Base-by-base conservation (phyloP, 139 green algal species). In the Trebouxia sp. region DNA sequence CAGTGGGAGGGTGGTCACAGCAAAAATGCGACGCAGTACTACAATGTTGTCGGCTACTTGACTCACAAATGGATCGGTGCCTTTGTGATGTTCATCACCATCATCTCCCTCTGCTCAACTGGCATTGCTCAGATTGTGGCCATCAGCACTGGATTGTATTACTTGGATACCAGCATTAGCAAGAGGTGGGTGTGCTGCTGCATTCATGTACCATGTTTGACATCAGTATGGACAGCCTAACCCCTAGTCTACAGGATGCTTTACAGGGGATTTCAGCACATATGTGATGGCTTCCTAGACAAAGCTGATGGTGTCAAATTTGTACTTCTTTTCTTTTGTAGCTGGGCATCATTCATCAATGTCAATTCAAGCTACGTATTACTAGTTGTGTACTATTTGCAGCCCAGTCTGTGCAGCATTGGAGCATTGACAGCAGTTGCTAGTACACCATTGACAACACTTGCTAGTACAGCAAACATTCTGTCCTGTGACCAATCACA, bases 21-120 rank as follows among this genome's bases (percentile, higher is more conserved):
- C 45, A 79, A 79, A 30, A 79, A 51, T 14, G 75, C 75, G 11
- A 67, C 48, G 9, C 75, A 80, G 30, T 80, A 80, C 30, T 80
- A 37, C 6, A 37, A 80, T 42, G 75, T 80, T 9, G 26, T 67
- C 12, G 51, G 50, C 22, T 14, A 80, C 32, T 17, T 80, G 35
- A 15, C 32, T 3, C 15, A 39, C 24, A 12, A 22, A 15, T 58
- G 32, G 30, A 15, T 48, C 20, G 75, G 50, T 15, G 11, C 11
- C 7, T 81, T 81, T 55, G 55, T 75, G 24, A 9, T 81, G 55
- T 14, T 81, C 55, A 81, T 81, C 76, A 81, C 76, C 24, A 81
- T 81, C 51, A 75, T 81, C 55, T 81, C 76, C 10, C 76, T 81
- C 7, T 43, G 67, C 51, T 81, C 53, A 6, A 81, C 75, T 30